phyloP scores from a whole-genome alignment of 2,329 filamentous ascomycete species.

The Dactylellina drechsleri region DNA sequence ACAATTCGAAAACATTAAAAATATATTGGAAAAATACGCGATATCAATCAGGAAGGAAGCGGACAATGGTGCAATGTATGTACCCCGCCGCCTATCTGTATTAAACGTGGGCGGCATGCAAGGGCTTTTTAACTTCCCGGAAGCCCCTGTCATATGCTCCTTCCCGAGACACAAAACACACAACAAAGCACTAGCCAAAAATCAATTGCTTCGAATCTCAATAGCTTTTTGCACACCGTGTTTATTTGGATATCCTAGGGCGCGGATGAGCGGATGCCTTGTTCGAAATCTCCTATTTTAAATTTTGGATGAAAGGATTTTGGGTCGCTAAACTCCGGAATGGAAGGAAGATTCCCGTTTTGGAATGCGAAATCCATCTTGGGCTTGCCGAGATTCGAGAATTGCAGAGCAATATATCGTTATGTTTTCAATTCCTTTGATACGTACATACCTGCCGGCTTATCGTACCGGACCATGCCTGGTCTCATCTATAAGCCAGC shows the following conservation, averaged over 20 bases:
- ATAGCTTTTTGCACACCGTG: no score
- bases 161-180: constrained; percentile 10
- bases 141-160: constrained; percentile 14
- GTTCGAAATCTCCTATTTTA: constrained; percentile 2
- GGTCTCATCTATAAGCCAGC: no score
- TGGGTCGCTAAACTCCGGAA: constrained; percentile 4
- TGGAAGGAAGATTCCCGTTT: neutral
- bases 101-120: constrained; percentile 27
- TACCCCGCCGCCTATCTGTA: constrained; percentile 7
- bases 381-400: no score
- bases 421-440: no score
- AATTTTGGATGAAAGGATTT: neutral
- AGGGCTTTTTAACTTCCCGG: constrained; percentile 1
- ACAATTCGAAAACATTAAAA: neutral
- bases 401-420: no score
- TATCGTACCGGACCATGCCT: no score
- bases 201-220: neutral
- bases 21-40: neutral
- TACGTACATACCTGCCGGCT: no score
- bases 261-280: no score
- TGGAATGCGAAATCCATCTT: neutral
- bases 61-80: no score
- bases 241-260: no score
- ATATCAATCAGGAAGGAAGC: no score
- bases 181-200: neutral